Evolutionary conservation across 2,329 filamentous ascomycete genomes (phyloP).

Genomic region (Neofusicoccum sp.): DNA sequence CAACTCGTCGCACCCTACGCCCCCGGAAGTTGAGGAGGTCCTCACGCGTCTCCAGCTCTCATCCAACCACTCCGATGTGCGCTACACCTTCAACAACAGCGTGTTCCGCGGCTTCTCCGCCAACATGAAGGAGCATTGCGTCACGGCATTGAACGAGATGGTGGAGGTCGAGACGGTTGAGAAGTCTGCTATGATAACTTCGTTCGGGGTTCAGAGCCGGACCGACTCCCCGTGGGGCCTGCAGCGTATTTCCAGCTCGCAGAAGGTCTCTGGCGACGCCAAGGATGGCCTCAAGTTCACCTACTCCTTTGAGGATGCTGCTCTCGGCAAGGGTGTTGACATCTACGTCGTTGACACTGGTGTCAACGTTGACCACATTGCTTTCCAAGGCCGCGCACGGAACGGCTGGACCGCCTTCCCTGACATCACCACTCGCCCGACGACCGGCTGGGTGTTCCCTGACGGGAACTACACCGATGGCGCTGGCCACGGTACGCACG

Average conservation of each 20-base stretch:
- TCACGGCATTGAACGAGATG: slow-evolving; percentile 39
- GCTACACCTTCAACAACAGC: slow-evolving; percentile 41
- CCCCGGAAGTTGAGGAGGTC: slow-evolving; percentile 36
- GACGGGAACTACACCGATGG: slow-evolving; percentile 35
- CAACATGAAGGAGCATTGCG: slow-evolving; percentile 41
- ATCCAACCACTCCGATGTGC: slow-evolving; percentile 38
- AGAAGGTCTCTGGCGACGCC: slow-evolving; percentile 24
- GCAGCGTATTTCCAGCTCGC: slow-evolving; percentile 42
- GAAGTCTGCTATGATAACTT: slow-evolving; percentile 36
- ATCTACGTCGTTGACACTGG: slow-evolving; percentile 52
- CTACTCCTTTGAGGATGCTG: slow-evolving; percentile 38
- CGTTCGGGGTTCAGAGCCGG: slow-evolving; percentile 28
- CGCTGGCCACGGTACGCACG: slow-evolving; percentile 51
- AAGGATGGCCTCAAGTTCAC: slow-evolving; percentile 40
- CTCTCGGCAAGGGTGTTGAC: slow-evolving; percentile 44
- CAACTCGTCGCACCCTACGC: slow-evolving; percentile 29
- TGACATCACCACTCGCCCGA: slow-evolving; percentile 25
- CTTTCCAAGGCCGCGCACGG: slow-evolving; percentile 44
- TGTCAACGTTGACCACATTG: slow-evolving; percentile 45
- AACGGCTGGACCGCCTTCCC: slow-evolving; percentile 37
- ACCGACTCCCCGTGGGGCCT: slow-evolving; percentile 46
- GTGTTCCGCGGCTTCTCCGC: slow-evolving; percentile 42
- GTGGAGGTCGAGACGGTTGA: slow-evolving; percentile 43
- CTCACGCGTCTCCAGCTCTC: slow-evolving; percentile 36
- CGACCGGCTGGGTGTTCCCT: not conserved